Conservation (phyloP, 2,329 filamentous ascomycete species). For the Fusarium sp. region DNA sequence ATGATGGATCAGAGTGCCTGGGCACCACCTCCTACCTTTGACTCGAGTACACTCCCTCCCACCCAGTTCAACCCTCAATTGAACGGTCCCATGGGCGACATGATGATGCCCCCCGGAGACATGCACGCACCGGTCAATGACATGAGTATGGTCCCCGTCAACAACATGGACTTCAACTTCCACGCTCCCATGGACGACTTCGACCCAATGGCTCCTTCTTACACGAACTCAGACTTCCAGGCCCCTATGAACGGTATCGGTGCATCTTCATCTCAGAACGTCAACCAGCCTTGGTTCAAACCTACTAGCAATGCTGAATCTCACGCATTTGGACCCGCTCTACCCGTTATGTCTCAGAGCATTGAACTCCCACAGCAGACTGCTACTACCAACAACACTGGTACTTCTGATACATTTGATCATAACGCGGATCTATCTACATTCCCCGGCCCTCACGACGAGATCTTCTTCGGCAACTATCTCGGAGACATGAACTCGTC, state of each 20-base stretch:
- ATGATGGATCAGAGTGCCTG: not conserved
- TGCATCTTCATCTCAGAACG: not conserved
- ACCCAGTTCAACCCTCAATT: not conserved
- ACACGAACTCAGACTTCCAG: not conserved
- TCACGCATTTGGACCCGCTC: not conserved
- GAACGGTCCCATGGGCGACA: not conserved
- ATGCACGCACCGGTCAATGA: not conserved
- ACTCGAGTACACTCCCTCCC: not conserved
- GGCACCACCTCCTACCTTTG: not conserved
- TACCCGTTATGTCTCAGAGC: not conserved
- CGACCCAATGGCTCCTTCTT: not conserved
- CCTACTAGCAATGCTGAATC: not conserved
- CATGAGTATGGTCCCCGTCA: not conserved
- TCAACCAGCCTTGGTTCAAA: not conserved
- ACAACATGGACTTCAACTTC: not conserved
- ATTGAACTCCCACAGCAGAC: not conserved
- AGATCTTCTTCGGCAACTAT: not conserved
- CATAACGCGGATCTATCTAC: not conserved
- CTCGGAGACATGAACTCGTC: not conserved
- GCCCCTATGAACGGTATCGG: not conserved
- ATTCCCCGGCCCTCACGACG: not conserved
- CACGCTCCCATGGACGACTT: not conserved
- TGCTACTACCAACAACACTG: not conserved
- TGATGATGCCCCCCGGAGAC: not conserved
- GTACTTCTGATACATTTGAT: not conserved